Evolutionary conservation across 371 early-diverging fungal genomes (phyloP), one percentile per base, ranked within the genome.

Genomic region (Apophysomyces trapeziformis): DNA sequence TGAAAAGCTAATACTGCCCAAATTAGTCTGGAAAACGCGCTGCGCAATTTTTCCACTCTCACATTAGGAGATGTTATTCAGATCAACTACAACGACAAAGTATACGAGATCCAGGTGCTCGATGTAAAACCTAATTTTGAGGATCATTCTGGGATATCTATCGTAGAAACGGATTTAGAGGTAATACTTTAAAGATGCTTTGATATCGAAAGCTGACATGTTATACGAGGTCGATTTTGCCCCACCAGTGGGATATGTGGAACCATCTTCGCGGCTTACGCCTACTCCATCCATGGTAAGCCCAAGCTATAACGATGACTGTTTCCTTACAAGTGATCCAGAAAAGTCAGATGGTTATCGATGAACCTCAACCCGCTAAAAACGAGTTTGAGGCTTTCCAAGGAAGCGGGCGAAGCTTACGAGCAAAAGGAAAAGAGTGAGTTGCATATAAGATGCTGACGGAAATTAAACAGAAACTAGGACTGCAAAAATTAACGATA

Each of bases 81-180:
- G 61, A 94, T 99, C 69, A 87, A 86, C 59, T 99, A 99, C 83
- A 97, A 98, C 70, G 86, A 89, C 66, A 92, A 89, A 67, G 74
- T 89, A 37, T 98, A 94, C 69, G 93, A 93, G 45, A 95, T 99
- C 63, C 79, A 92, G 16, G 95, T 99, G 4, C 77, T 97, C 70
- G 98, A 99, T 71, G 93, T 94, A 26, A 91, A 93, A 68, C 99
- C 99, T 32, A 76, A 68, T 57, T 66, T 64, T 73, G 77, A 71
- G 64, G 79, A 64, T 14, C 90, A 86, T 60, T 82, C 77, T 3
- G 96, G 94, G 36, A 95, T 99, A 62, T 95, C 94, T 32, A 95
- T 99, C 68, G 89, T 99, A 7, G 99, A 99, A 77, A 99, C 99
- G 0, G 99, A 99, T 88, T 78, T 99, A 58, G 96, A 96, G 74